phyloP scores from a whole-genome alignment of 192 early-diverging fungal species.

The Ramicandelaber brevisporus region DNA sequence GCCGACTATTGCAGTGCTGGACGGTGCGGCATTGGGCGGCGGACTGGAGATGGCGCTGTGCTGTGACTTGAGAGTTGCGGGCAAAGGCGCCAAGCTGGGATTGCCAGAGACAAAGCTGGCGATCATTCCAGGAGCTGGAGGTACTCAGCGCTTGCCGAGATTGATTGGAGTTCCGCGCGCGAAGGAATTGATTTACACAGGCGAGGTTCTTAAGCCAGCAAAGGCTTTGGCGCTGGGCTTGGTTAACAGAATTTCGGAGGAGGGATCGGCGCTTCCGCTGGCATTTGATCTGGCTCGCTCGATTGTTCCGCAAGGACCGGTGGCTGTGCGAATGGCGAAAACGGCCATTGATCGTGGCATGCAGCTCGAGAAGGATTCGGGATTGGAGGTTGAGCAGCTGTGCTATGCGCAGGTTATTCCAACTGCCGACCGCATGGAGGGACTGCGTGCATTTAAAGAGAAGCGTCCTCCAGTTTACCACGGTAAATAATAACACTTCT shows the following conservation, averaged over 20 bases:
- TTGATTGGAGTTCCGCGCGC: constrained; percentile 66
- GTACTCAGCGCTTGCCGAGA: constrained; percentile 73
- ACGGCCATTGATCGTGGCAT: constrained; percentile 58
- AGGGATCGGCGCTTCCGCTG: constrained; percentile 32
- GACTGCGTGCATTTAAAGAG: constrained; percentile 46
- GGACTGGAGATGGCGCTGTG: constrained; percentile 77
- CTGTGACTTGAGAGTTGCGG: constrained; percentile 71
- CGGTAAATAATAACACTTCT: constrained; percentile 43
- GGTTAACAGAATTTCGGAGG: constrained; percentile 40
- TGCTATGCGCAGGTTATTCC: constrained; percentile 91
- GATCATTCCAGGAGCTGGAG: constrained; percentile 94
- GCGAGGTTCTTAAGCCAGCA: constrained; percentile 28
- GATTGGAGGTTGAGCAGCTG: constrained; percentile 73
- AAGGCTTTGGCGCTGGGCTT: constrained; percentile 44
- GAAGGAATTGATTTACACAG: constrained; percentile 88
- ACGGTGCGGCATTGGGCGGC: constrained; percentile 81
- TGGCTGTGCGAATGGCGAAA: constrained; percentile 83
- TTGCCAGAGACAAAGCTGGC: constrained; percentile 79
- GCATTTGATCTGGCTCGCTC: constrained; percentile 51
- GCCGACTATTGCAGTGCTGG: constrained; percentile 83
- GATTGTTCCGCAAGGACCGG: constrained; percentile 58
- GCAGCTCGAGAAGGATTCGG: constrained; percentile 56
- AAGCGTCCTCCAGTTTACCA: constrained; percentile 65
- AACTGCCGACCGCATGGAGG: constrained; percentile 82
- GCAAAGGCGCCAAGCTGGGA: constrained; percentile 52